These are phyloP conservation scores for Botryotinia calthae DNA, from an alignment of 2,329 filamentous ascomycete species.

Conservation along the genomic window DNA sequence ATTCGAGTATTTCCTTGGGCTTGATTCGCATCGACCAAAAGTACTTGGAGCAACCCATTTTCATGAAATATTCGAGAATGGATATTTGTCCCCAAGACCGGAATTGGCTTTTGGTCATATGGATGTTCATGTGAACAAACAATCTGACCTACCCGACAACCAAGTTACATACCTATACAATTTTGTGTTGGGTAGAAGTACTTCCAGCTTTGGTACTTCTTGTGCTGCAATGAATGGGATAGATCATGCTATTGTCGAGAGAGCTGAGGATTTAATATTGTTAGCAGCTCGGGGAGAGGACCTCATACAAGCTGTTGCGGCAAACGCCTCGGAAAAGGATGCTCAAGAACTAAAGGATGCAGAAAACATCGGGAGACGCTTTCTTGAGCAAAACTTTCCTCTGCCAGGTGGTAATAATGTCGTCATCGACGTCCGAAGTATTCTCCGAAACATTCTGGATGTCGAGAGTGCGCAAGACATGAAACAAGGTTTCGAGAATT, in stretches of 20 bases:
- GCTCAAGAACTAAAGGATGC: conserved; percentile 65
- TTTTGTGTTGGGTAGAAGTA: conserved; percentile 63
- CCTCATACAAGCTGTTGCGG: conserved; percentile 64
- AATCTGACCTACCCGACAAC: conserved; percentile 52
- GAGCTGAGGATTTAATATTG: conserved; percentile 71
- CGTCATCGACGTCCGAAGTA: conserved; percentile 31
- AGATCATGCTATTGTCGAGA: conserved; percentile 64
- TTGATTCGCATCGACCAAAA: conserved; percentile 50
- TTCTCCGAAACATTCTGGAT: conserved; percentile 33
- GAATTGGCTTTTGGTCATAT: conserved; percentile 65
- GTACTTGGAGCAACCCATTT: conserved; percentile 62
- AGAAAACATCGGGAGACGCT: conserved; percentile 56
- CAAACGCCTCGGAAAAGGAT: conserved; percentile 63
- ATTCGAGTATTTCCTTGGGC: conserved; percentile 53
- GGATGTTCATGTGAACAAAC: conserved; percentile 61
- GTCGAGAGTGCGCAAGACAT: conserved; percentile 17
- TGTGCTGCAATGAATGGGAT: conserved; percentile 89
- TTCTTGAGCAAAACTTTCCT: conserved; percentile 46
- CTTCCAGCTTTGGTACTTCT: conserved; percentile 78
- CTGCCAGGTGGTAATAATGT: conserved; percentile 24
- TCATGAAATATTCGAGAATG: conserved; percentile 69
- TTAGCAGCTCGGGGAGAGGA: conserved; percentile 72
- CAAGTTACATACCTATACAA: conserved; percentile 75
- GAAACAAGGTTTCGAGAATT: conserved; percentile 26
- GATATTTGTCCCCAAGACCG: conserved; percentile 51